Evolutionary conservation across 1,284 basidiomycete species (phyloP).

Genomic region (Neonothopanus nambi): DNA sequence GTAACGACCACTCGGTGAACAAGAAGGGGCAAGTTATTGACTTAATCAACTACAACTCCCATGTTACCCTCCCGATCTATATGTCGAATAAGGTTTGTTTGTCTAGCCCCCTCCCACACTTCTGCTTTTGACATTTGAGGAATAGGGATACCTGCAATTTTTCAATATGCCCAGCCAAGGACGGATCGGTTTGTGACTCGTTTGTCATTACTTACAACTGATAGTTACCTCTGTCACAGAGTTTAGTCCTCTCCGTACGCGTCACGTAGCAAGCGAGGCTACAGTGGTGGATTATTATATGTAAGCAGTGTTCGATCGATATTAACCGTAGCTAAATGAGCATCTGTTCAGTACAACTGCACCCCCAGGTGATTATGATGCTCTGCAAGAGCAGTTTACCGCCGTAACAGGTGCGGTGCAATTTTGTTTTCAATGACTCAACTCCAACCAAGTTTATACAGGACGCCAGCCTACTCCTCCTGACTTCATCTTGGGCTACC

Average conservation of each 20-base stretch:
- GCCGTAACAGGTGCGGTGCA: conserved; percentile 34
- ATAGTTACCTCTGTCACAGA: conserved; percentile 27
- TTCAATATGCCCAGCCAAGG: conserved; percentile 45
- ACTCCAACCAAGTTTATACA: conserved; percentile 7
- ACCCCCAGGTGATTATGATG: conserved; percentile 37
- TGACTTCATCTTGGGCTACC: conserved; percentile 39
- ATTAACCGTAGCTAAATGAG: not conserved
- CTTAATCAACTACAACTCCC: conserved; percentile 41
- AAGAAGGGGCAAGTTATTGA: conserved; percentile 45
- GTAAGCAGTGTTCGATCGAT: conserved; percentile 19
- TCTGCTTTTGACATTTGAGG: not conserved
- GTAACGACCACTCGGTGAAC: conserved; percentile 41
- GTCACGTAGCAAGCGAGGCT: conserved; percentile 37
- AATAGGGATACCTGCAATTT: conserved; percentile 40
- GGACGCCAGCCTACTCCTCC: conserved; percentile 41
- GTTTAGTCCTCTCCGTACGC: conserved; percentile 36
- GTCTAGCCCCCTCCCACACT: not conserved
- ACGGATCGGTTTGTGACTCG: conserved; percentile 30
- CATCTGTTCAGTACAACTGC: conserved; percentile 34
- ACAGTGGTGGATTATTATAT: conserved; percentile 43
- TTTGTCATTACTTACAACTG: not conserved
- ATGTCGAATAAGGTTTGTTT: conserved; percentile 38
- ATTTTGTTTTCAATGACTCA: not conserved
- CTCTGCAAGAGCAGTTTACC: conserved; percentile 40
- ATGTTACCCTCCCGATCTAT: conserved; percentile 41